Percentiles rank a stretch among this genome's conserved stretches.
These are phyloP conservation scores for Neophaeococcomyces mojaviensis DNA, from an alignment of 2,329 filamentous ascomycete genomes.

Conservation along the genomic window DNA sequence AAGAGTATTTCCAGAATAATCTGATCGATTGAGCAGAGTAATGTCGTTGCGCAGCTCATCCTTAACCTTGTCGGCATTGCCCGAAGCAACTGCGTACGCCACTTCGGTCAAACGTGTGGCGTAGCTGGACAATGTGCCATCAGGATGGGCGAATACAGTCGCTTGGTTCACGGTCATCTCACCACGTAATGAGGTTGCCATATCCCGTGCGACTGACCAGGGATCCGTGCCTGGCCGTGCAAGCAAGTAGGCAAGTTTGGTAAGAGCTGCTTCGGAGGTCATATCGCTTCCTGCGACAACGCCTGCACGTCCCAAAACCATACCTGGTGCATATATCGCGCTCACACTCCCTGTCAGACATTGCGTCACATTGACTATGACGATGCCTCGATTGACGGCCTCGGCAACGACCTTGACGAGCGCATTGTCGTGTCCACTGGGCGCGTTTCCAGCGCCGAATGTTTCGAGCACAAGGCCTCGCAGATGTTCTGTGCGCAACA, in stretches of 20 bases:
- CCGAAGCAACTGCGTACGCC: slow-evolving; percentile 70
- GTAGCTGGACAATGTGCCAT: slow-evolving; percentile 45
- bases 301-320: slow-evolving; percentile 70
- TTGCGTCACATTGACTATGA: slow-evolving; percentile 87
- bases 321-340: slow-evolving; percentile 69
- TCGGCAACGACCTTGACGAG: slow-evolving; percentile 70
- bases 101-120: slow-evolving; percentile 65
- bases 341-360: slow-evolving; percentile 69
- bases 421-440: slow-evolving; percentile 69
- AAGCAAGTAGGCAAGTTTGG: slow-evolving; percentile 81
- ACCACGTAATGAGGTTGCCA: slow-evolving; percentile 69
- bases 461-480: slow-evolving; percentile 81
- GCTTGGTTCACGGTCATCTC: slow-evolving; percentile 72
- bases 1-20: slow-evolving; percentile 74
- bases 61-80: slow-evolving; percentile 57
- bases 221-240: slow-evolving; percentile 58
- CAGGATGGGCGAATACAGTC: slow-evolving; percentile 69
- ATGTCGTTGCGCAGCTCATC: slow-evolving; percentile 62
- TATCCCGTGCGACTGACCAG: slow-evolving; percentile 59
- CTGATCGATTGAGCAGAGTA: slow-evolving; percentile 63
- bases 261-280: slow-evolving; percentile 82
- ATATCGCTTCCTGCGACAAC: slow-evolving; percentile 64
- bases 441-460: slow-evolving; percentile 87
- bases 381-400: slow-evolving; percentile 70
- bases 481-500: slow-evolving; percentile 67